phyloP scores from a whole-genome alignment of 202 grass and related monocot species.

The Hordeum pubiflorum region DNA sequence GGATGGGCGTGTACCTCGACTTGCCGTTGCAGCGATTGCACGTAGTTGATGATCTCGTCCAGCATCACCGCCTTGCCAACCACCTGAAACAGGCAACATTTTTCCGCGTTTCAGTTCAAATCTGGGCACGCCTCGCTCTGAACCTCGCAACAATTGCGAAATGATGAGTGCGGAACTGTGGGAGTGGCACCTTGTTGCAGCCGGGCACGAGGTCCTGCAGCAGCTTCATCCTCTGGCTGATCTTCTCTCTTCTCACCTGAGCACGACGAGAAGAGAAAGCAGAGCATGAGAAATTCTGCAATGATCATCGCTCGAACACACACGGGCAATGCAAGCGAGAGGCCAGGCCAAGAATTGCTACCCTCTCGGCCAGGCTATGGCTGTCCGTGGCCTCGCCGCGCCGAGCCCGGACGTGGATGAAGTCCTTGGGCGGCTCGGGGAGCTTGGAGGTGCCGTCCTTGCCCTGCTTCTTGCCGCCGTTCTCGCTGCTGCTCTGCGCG shows the following conservation, averaged over 20 bases:
- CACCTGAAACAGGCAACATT: constrained; percentile 71
- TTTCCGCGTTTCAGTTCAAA: constrained; percentile 15
- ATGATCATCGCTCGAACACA: background rate
- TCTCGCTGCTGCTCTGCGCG: constrained; percentile 62
- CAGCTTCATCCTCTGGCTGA: constrained; percentile 97
- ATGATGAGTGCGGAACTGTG: background rate
- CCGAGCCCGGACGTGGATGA: constrained; percentile 92
- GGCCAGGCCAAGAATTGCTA: constrained; percentile 25
- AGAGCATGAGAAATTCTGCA: background rate
- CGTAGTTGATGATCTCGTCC: constrained; percentile 99
- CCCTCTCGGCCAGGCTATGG: constrained; percentile 96
- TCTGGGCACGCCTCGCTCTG: constrained; percentile 9
- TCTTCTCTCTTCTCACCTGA: constrained; percentile 98
- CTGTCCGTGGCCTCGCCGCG: constrained; percentile 96
- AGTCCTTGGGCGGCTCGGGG: constrained; percentile 71
- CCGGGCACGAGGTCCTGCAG: constrained; percentile 97
- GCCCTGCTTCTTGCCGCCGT: constrained; percentile 54
- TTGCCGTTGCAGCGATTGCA: constrained; percentile 96
- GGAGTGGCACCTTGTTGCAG: constrained; percentile 71
- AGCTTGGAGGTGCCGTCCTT: constrained; percentile 48
- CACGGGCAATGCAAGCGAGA: background rate
- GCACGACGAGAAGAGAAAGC: background rate
- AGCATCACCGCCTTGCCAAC: constrained; percentile 99
- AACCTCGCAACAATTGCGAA: background rate
- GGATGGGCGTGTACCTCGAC: constrained; percentile 63